Base-by-base conservation (phyloP, 352 stramenopile genomes). In the Pythium diclinum region DNA sequence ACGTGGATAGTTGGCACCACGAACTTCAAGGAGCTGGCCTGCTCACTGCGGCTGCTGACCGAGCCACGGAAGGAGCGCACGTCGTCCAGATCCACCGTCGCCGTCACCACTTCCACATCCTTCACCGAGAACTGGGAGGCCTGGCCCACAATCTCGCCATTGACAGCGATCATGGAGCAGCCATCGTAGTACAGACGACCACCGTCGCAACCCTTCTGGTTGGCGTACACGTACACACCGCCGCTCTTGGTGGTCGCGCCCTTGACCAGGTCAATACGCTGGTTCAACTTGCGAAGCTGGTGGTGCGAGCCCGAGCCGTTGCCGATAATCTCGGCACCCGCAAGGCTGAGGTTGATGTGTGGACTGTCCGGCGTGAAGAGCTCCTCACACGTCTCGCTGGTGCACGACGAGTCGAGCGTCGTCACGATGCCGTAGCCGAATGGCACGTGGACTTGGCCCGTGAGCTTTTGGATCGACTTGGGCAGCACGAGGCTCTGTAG, bases 151-250 rank as follows among this genome's bases (percentile, higher is more conserved):
- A 99, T 85, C 36, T 97, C 74, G 9, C 97, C 97, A 69, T 99
- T 99, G 36, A 97, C 89, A 11, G 98, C 95, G 76, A 99, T 98
- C 14, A 99, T 79, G 17, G 96, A 92, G 67, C 95, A 98, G 19
- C 97, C 97, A 73, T 99, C 97, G 74, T 96, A 99, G 74, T 99
- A 99, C 1, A 98, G 65, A 28, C 97, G 91, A 0, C 93, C 94
- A 32, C 97, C 97, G 67, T 99, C 97, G 64, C 97, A 99, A 19
- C 97, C 97, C 54, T 98, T 87, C 74, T 98, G 92, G 70, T 99
- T 99, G 17, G 96, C 85, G 73, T 99, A 99, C 17, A 99, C 66
- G 74, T 99, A 99, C 30, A 99, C 85, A n/a, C 97, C 97, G 17
- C 97, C 97, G 73, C 93, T 97, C 77, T 99, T 99, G 32, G 79